Evolutionary conservation across 2,329 filamentous ascomycete species (phyloP).

Genomic region (Stemphylium lycopersici): DNA sequence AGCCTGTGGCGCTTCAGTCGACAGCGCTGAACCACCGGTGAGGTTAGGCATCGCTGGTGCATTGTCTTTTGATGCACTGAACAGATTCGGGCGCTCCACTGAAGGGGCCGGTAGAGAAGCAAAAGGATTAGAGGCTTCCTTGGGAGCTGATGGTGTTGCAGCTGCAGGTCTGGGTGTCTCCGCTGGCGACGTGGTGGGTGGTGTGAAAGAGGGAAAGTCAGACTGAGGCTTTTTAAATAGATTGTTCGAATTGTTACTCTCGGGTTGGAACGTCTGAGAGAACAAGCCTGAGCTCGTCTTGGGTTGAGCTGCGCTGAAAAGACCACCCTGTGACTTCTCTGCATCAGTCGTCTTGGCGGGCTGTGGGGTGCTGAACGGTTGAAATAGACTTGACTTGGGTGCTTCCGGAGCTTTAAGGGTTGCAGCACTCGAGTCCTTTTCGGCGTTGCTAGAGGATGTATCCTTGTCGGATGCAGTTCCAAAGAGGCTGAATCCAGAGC

Average conservation of each 20-base stretch:
- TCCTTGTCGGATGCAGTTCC: conserved; percentile 22
- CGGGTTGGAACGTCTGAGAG: conserved; percentile 22
- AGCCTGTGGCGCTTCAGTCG: conserved; percentile 7
- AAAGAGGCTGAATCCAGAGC: conserved; percentile 21
- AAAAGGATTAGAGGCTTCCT: conserved; percentile 25
- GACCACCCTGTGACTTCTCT: conserved; percentile 21
- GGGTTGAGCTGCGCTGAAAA: conserved; percentile 28
- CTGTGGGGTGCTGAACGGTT: conserved; percentile 33
- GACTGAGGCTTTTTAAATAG: conserved; percentile 21
- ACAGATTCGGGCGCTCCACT: conserved; percentile 19
- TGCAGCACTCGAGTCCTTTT: conserved; percentile 5
- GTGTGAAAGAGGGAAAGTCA: conserved; percentile 13
- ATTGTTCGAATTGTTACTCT: conserved; percentile 15
- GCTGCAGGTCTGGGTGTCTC: conserved; percentile 17
- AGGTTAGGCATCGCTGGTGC: conserved; percentile 20
- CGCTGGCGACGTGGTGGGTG: conserved; percentile 8
- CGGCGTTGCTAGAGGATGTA: conserved; percentile 4
- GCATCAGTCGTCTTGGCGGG: conserved; percentile 23
- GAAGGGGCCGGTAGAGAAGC: conserved; percentile 20
- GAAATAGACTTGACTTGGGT: conserved; percentile 25
- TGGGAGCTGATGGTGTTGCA: conserved; percentile 3
- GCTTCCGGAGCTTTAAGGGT: conserved; percentile 22
- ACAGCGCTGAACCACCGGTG: conserved; percentile 5
- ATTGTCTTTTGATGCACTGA: conserved; percentile 20
- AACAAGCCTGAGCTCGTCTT: conserved; percentile 30